Base-by-base conservation (phyloP, 225 moss, liverwort and hornwort species). In the Physcomitrellopsis africana region DNA sequence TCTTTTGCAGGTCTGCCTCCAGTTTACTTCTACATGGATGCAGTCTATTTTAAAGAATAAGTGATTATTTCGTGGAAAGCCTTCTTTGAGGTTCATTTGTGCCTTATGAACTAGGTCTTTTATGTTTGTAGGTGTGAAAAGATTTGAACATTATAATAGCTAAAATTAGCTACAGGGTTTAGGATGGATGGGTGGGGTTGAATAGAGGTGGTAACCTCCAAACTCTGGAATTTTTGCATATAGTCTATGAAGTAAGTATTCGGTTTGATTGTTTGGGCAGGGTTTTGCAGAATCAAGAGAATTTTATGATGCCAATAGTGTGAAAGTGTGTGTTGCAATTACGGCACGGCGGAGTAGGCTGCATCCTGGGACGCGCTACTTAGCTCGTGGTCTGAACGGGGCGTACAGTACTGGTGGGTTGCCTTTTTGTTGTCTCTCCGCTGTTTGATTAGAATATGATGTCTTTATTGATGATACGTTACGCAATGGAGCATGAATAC, bases 321-420 rank as follows among this genome's bases (percentile, higher is more conserved):
- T 47, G 55, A 77, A 67, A 61, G 89, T 99, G 61, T 95, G 86
- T 41, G 81, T 92, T 82, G 95, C 90, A 70, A 57, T 99, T 63
- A 92, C 86, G 56, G 99, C 99, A 44, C 89, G 99, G 69, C 90
- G 99, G 71, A 99, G 99, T 79, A 93, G 95, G 80, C 84, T 99
- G 73, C 99, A 99, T 82, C 85, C 99, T 85, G 99, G 99, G 79
- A 99, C 95, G 42, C 90, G 99, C 47, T 99, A 99, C 67, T 81
- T 99, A 76, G 99, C 99, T 58, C 95, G 99, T 81, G 99, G 99
- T 37, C 75, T 99, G 58, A 95, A 92, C 70, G 89, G 92, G 73
- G 92, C 95, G 75, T 93, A 82, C 69, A 99, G 99, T 72, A 95
- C 99, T 84, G 99, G 99, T 99, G 70, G 60, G 81, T 86, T 16